phyloP scores from a whole-genome alignment of 2,329 filamentous ascomycete genomes.

The Apiospora marii region DNA sequence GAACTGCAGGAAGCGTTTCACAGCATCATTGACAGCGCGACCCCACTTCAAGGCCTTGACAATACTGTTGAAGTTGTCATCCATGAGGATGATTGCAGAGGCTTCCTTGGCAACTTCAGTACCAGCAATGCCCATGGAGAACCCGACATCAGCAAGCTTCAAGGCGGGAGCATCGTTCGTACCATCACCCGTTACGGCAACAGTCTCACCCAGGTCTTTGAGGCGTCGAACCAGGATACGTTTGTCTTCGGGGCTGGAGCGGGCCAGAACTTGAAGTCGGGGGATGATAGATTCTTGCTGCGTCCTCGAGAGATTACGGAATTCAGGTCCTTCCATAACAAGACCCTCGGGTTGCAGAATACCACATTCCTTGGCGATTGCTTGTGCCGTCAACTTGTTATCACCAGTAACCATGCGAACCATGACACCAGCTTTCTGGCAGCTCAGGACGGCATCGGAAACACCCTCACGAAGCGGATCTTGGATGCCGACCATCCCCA shows the following conservation, averaged over 20 bases:
- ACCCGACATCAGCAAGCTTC: constrained; percentile 82
- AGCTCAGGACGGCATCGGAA: constrained; percentile 74
- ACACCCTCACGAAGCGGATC: constrained; percentile 81
- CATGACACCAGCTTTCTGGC: constrained; percentile 78
- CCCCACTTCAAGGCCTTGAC: constrained; percentile 86
- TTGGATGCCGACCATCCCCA: constrained; percentile 81
- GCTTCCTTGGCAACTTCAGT: constrained; percentile 88
- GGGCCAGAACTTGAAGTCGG: constrained; percentile 73
- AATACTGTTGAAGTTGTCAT: constrained; percentile 88
- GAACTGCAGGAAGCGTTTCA: constrained; percentile 79
- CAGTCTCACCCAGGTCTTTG: constrained; percentile 77
- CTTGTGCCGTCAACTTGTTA: constrained; percentile 80
- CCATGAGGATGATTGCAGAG: constrained; percentile 86
- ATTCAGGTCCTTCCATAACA: constrained; percentile 81
- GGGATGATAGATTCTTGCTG: constrained; percentile 75
- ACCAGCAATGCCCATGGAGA: constrained; percentile 85
- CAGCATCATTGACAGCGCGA: constrained; percentile 77
- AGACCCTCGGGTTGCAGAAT: constrained; percentile 73
- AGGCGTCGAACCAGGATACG: constrained; percentile 75
- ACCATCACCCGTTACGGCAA: constrained; percentile 84
- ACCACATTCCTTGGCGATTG: constrained; percentile 81
- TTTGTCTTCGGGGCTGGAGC: constrained; percentile 81
- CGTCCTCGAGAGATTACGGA: constrained; percentile 73
- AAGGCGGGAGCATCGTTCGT: constrained; percentile 85
- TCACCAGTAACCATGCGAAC: constrained; percentile 89